Evolutionary conservation across 306 rosid species (phyloP).

Genomic region (Urtica urens): DNA sequence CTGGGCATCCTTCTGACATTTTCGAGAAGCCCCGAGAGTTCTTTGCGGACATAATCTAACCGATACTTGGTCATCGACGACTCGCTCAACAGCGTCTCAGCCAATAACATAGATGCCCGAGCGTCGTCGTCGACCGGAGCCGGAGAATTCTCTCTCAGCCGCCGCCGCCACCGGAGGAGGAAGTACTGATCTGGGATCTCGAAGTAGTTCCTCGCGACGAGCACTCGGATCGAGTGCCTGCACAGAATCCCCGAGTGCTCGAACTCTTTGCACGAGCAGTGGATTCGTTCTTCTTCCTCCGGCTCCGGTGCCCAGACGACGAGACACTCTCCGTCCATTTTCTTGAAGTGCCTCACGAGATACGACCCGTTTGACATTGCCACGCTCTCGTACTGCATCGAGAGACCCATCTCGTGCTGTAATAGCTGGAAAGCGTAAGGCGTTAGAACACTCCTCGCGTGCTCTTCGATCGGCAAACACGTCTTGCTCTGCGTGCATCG

Average conservation of each 20-base stretch:
- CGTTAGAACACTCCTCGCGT: conserved; percentile 40
- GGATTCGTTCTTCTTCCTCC: conserved; percentile 40
- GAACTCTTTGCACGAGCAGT: conserved; percentile 57
- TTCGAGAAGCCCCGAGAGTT: conserved; percentile 41
- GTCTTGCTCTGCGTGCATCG: conserved; percentile 36
- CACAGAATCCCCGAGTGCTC: conserved; percentile 55
- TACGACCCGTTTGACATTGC: conserved; percentile 48
- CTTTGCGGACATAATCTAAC: conserved; percentile 31
- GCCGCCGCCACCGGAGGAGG: conserved; percentile 50
- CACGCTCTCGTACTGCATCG: conserved; percentile 34
- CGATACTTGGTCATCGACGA: conserved; percentile 38
- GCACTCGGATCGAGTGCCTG: conserved; percentile 50
- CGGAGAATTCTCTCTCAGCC: conserved; percentile 34
- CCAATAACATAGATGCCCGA: conserved; percentile 34
- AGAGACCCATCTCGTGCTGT: conserved; percentile 37
- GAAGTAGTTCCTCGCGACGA: conserved; percentile 40
- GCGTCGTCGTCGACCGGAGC: conserved; percentile 24
- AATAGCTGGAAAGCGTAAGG: conserved; percentile 48
- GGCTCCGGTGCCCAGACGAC: conserved; percentile 43
- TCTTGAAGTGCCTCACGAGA: conserved; percentile 43
- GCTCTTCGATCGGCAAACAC: conserved; percentile 62
- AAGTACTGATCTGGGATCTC: conserved; percentile 46
- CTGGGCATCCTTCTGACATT: conserved; percentile 41
- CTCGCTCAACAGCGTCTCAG: conserved; percentile 39
- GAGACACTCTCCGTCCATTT: conserved; percentile 43